Conservation (phyloP, 192 early-diverging fungal species). For the Coemansia sp. region DNA sequence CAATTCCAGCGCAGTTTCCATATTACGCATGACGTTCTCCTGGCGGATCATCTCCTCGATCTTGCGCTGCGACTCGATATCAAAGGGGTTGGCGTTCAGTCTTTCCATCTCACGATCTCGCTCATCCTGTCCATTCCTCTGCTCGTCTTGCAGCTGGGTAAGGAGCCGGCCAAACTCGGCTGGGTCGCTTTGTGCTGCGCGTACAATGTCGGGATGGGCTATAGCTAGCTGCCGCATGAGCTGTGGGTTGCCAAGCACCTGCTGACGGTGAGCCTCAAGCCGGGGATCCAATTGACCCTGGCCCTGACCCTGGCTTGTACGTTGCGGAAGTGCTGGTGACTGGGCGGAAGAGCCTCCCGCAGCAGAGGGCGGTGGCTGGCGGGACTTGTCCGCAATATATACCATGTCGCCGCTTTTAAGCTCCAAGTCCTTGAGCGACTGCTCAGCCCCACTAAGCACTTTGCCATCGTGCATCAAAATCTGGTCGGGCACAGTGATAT, state of each 20-base stretch:
- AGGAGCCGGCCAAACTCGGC: conserved; percentile 25
- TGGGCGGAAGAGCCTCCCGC: conserved; percentile 3
- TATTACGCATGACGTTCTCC: conserved; percentile 80
- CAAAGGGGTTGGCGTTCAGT: conserved; percentile 81
- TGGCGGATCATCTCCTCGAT: conserved; percentile 91
- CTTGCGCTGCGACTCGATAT: conserved; percentile 84
- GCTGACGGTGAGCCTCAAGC: conserved; percentile 39
- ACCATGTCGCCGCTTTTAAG: conserved; percentile 77
- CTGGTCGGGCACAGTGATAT: conserved; percentile 66
- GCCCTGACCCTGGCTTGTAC: neutral
- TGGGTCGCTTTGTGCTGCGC: conserved; percentile 33
- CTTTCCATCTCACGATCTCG: conserved; percentile 50
- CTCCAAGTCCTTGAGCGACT: conserved; percentile 66
- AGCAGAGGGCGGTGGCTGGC: neutral
- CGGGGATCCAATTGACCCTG: conserved; percentile 7
- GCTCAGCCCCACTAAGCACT: conserved; percentile 61
- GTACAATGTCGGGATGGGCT: conserved; percentile 30
- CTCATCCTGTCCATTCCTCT: neutral
- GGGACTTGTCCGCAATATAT: conserved; percentile 55
- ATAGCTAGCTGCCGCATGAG: conserved; percentile 31
- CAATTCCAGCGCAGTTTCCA: conserved; percentile 87
- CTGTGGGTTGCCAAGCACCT: conserved; percentile 33
- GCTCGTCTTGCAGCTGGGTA: conserved; percentile 16
- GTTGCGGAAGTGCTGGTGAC: conserved; percentile 14
- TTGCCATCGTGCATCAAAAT: conserved; percentile 66